A percentile compares a stretch with the other conserved stretches of the same genome.
Conservation (phyloP, 2,329 filamentous ascomycete genomes). For the Dendrostoma leiphaemia region DNA sequence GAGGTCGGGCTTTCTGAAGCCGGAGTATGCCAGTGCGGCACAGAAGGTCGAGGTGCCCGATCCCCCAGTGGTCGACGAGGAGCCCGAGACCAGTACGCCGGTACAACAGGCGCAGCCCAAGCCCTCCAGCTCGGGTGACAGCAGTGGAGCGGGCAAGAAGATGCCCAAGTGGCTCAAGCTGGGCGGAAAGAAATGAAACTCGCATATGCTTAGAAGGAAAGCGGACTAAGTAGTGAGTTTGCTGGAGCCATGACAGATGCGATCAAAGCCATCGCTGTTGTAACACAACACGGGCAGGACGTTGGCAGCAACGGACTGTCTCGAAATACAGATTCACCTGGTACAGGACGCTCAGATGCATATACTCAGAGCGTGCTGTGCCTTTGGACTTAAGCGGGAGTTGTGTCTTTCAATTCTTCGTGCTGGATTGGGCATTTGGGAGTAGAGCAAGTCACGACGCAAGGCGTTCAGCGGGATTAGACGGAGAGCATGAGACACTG, state of each 20-base stretch:
- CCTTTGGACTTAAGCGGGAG: too few species aligned
- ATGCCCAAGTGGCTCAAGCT: conserved; percentile 72
- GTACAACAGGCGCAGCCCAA: conserved; percentile 26
- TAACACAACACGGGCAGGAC: too few species aligned
- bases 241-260: not conserved
- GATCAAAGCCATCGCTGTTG: too few species aligned
- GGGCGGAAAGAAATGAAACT: conserved; percentile 62
- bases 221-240: too few species aligned
- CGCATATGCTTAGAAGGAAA: not conserved
- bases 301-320: too few species aligned
- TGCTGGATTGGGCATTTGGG: not conserved
- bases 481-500: not conserved
- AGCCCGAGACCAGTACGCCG: conserved; percentile 30
- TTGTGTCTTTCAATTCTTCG: too few species aligned
- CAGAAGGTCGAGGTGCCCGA: conserved; percentile 66
- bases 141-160: conserved; percentile 41
- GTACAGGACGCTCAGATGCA: too few species aligned
- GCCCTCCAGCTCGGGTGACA: conserved; percentile 25
- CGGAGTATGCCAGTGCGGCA: conserved; percentile 58
- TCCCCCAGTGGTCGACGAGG: conserved; percentile 37
- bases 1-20: conserved; percentile 57
- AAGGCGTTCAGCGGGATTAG: not conserved
- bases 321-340: too few species aligned
- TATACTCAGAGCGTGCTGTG: too few species aligned
- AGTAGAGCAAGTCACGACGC: not conserved